These are phyloP conservation scores for Meira nashicola DNA, from an alignment of 1,284 basidiomycete genomes.

Conservation along the genomic window DNA sequence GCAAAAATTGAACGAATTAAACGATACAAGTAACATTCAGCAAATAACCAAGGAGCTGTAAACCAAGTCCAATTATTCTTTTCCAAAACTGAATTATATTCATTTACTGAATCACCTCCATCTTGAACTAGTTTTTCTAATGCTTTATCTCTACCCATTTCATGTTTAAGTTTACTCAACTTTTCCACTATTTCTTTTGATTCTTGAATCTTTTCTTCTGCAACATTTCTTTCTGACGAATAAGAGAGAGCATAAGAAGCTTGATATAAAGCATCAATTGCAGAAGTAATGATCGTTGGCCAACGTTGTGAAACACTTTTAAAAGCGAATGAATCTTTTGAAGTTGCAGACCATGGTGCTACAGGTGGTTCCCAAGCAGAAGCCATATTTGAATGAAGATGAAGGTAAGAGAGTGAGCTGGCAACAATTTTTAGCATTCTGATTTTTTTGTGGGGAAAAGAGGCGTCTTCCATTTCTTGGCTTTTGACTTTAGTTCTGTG, in stretches of 20 bases:
- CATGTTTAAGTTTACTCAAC: constrained; percentile 78
- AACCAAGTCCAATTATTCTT: constrained; percentile 70
- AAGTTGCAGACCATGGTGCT: neutral
- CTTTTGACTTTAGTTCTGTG: too few relatives aligned
- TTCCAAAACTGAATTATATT: constrained; percentile 34
- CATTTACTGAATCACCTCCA: constrained; percentile 61
- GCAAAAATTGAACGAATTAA: constrained; percentile 72
- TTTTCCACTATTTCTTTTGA: constrained; percentile 74
- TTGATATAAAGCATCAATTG: constrained; percentile 69
- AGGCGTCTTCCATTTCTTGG: too few relatives aligned
- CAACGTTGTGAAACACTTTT: constrained; percentile 67
- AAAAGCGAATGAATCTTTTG: constrained; percentile 56
- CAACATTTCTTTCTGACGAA: constrained; percentile 26
- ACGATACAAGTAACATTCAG: constrained; percentile 80
- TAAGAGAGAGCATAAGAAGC: constrained; percentile 44
- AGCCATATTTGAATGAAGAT: constrained; percentile 49
- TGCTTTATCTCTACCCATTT: constrained; percentile 74
- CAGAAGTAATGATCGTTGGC: constrained; percentile 63
- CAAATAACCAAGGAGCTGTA: constrained; percentile 75
- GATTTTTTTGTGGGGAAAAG: too few relatives aligned
- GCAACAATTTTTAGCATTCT: too few relatives aligned
- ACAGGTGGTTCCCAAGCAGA: constrained; percentile 1
- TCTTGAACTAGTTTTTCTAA: constrained; percentile 62
- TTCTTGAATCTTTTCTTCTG: constrained; percentile 58
- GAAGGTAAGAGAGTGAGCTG: too few relatives aligned